A percentile compares a stretch with the other conserved stretches of the same genome.
These are phyloP conservation scores for Neostapfia colusana DNA, from an alignment of 176 grass and related monocot species.

Conservation along the genomic window DNA sequence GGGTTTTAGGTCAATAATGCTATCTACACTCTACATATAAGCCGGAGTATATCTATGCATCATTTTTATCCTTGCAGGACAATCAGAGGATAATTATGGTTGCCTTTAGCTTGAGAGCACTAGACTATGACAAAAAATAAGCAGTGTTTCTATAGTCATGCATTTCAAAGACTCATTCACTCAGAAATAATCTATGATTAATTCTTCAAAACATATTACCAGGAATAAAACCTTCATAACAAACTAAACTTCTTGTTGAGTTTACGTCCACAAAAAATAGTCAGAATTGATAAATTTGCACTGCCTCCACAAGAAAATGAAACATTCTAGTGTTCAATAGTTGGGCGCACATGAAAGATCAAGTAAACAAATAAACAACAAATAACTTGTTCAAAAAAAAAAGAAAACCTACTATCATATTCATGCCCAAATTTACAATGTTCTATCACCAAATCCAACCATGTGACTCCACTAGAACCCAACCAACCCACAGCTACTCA, in stretches of 20 bases:
- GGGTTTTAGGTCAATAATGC: background rate
- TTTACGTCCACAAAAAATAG: no score
- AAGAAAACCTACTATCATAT: background rate
- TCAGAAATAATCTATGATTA: no score
- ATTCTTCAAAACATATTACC: background rate
- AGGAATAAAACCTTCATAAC: background rate
- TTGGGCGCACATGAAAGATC: background rate
- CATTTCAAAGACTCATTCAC: no score
- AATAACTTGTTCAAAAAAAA: background rate
- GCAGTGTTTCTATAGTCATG: background rate
- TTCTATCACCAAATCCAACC: background rate
- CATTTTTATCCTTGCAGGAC: background rate
- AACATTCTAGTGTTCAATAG: background rate
- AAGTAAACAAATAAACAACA: background rate
- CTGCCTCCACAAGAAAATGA: background rate
- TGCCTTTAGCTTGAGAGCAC: background rate
- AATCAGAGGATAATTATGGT: background rate
- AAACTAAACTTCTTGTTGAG: background rate
- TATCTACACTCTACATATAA: background rate
- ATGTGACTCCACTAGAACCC: background rate
- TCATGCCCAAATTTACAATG: background rate
- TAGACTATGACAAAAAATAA: background rate
- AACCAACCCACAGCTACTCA: background rate
- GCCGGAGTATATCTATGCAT: background rate
- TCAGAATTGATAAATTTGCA: background rate